phyloP scores from a whole-genome alignment of 495 filamentous ascomycete species.

The Extremus antarcticus region DNA sequence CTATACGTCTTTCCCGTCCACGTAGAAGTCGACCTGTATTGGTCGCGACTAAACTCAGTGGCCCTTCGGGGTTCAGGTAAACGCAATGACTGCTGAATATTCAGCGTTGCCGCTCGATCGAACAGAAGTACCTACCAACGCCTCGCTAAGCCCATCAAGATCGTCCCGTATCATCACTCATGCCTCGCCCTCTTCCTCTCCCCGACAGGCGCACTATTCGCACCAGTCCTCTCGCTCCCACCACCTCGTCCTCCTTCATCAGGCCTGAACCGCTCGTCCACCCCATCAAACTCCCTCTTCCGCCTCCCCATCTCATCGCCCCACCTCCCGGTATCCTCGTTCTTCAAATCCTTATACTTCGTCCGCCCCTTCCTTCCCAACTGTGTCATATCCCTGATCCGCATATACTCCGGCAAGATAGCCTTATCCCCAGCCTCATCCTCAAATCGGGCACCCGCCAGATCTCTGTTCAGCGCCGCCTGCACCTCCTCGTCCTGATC shows the following conservation, averaged over 20 bases:
- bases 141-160: slow-evolving; percentile 1
- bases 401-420: slow-evolving; percentile 81
- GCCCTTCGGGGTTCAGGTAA: too few species aligned
- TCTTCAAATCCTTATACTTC: slow-evolving; percentile 76
- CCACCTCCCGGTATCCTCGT: slow-evolving; percentile 86
- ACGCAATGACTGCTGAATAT: too few species aligned
- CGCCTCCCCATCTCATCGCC: slow-evolving; percentile 46
- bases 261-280: slow-evolving; percentile 30
- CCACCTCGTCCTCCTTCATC: slow-evolving; percentile 18
- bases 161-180: slow-evolving; percentile 10
- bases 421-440: slow-evolving; percentile 75
- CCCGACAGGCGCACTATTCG: slow-evolving; percentile 50
- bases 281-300: slow-evolving; percentile 25
- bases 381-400: slow-evolving; percentile 88
- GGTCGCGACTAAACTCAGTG: too few species aligned
- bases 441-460: slow-evolving; percentile 67
- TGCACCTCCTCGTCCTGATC: slow-evolving; percentile 60
- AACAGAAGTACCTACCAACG: slow-evolving; percentile 10
- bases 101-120: too few species aligned
- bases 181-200: slow-evolving; percentile 32
- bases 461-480: slow-evolving; percentile 60
- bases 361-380: slow-evolving; percentile 86
- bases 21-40: too few species aligned
- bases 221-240: slow-evolving; percentile 36
- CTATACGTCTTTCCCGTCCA: too few species aligned